Conservation (phyloP, 495 filamentous ascomycete species). For the Aspergillus sparsus region DNA sequence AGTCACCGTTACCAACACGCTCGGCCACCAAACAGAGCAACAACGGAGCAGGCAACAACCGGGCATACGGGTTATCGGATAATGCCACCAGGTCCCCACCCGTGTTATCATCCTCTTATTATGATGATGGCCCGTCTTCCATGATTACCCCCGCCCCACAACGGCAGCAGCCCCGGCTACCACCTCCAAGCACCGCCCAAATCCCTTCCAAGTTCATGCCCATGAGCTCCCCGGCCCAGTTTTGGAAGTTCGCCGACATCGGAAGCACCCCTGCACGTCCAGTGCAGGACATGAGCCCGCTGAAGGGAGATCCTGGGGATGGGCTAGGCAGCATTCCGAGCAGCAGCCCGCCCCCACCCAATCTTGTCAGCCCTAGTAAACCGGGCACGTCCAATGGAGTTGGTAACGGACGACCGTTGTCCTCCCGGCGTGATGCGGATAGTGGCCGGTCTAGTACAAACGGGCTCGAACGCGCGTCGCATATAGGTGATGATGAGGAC, state of each 20-base stretch:
- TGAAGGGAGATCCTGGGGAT: conserved; percentile 52
- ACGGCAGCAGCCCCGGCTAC: conserved; percentile 77
- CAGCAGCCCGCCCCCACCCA: conserved; percentile 62
- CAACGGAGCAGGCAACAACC: conserved; percentile 50
- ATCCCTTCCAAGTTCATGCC: conserved; percentile 93
- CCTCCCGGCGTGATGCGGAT: conserved; percentile 36
- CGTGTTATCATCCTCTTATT: conserved; percentile 67
- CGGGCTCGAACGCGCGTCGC: conserved; percentile 12
- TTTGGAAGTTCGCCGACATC: conserved; percentile 80
- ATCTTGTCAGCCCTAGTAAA: conserved; percentile 50
- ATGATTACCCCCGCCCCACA: conserved; percentile 86
- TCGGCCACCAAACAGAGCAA: conserved; percentile 52
- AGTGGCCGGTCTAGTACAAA: conserved; percentile 10
- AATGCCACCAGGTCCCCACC: conserved; percentile 64
- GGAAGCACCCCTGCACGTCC: conserved; percentile 76
- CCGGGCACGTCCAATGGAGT: conserved; percentile 42
- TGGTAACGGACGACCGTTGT: conserved; percentile 36
- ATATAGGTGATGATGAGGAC: conserved; percentile 29
- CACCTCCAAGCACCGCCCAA: conserved; percentile 85
- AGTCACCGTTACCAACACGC: conserved; percentile 54
- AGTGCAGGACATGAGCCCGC: conserved; percentile 59
- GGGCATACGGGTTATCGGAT: conserved; percentile 59
- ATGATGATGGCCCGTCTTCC: conserved; percentile 54
- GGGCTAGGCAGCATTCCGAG: conserved; percentile 59
- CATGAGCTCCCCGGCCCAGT: conserved; percentile 92